Evolutionary conservation across 2,329 filamentous ascomycete genomes (phyloP).

Genomic region (Golovinomyces cichoracearum): DNA sequence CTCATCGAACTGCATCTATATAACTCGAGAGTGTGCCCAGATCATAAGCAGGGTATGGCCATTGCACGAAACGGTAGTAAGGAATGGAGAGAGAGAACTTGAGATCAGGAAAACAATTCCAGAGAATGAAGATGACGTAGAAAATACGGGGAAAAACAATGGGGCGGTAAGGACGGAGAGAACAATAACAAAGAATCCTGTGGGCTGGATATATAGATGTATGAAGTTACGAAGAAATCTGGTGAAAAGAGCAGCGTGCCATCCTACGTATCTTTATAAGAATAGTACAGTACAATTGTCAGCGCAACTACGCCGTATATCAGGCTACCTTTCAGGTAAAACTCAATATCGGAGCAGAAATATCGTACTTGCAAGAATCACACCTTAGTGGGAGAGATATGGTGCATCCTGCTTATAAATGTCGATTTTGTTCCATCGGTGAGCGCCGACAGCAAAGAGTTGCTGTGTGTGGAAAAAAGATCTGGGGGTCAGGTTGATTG

Average conservation of each 20-base stretch:
- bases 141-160: too few species aligned
- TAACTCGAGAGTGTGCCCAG: too few species aligned
- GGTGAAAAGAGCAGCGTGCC: not conserved
- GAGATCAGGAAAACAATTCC: too few species aligned
- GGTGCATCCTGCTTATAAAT: not conserved
- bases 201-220: too few species aligned
- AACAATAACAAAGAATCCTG: too few species aligned
- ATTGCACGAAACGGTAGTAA: too few species aligned
- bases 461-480: not conserved
- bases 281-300: not conserved
- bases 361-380: not conserved
- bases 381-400: not conserved
- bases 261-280: not conserved
- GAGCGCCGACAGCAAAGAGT: not conserved
- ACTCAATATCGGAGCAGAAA: not conserved
- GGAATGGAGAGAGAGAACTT: too few species aligned
- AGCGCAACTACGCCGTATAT: not conserved
- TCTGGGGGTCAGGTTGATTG: not conserved
- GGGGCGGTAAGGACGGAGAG: too few species aligned
- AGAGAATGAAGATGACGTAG: too few species aligned
- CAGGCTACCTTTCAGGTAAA: not conserved
- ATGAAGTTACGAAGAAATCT: too few species aligned
- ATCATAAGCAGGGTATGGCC: too few species aligned
- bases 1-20: too few species aligned
- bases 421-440: not conserved